Percentiles rank a stretch among this genome's conserved stretches.
These are phyloP conservation scores for Chlamydomonas schloesseri DNA, from an alignment of 139 green algal genomes.

Conservation along the genomic window DNA sequence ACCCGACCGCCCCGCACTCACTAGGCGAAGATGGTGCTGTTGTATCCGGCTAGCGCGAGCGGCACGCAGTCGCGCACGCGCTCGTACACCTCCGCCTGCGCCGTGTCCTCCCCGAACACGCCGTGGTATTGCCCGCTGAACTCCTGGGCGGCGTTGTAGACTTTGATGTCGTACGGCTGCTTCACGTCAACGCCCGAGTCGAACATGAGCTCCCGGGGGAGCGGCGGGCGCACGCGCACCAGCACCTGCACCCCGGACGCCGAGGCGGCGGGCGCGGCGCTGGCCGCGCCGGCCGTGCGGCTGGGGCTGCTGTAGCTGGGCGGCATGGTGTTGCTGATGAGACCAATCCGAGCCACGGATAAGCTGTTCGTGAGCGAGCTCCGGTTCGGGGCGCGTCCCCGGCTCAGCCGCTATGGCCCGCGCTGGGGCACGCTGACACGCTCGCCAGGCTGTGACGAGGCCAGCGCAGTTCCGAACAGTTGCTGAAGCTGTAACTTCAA, in stretches of 20 bases:
- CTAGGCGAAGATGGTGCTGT: constrained; percentile 68
- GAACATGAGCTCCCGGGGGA: constrained; percentile 61
- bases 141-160: constrained; percentile 53
- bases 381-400: too few relatives aligned
- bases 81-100: constrained; percentile 60
- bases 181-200: constrained; percentile 58
- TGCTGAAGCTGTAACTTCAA: too few relatives aligned
- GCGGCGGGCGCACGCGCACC: constrained; percentile 64
- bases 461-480: too few relatives aligned
- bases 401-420: too few relatives aligned
- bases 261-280: neutral
- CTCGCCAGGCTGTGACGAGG: too few relatives aligned
- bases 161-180: constrained; percentile 36
- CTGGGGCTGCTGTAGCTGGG: constrained; percentile 12
- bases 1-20: too few relatives aligned
- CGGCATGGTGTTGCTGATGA: neutral
- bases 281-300: neutral
- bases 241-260: constrained; percentile 54
- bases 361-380: too few relatives aligned
- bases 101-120: constrained; percentile 54
- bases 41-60: constrained; percentile 60
- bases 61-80: constrained; percentile 47
- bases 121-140: constrained; percentile 62
- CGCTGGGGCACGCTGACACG: too few relatives aligned
- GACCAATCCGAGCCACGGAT: too few relatives aligned